Percentiles rank a stretch among this genome's conserved stretches.
Evolutionary conservation across 148 eudicot species (phyloP).

Genomic region (Pharnaceum exiguum): DNA sequence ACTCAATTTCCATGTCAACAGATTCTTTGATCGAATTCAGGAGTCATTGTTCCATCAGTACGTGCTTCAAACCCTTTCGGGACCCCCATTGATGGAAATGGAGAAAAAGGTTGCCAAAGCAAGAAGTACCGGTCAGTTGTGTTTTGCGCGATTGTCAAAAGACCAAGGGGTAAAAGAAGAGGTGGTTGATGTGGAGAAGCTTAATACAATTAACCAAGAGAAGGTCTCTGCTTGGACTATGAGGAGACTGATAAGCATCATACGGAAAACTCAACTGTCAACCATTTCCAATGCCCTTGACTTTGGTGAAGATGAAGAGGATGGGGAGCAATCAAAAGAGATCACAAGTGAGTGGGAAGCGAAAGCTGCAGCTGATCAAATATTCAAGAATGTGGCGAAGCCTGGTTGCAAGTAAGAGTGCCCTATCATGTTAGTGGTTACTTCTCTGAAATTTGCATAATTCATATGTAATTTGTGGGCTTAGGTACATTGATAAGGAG

Average conservation of each 20-base stretch:
- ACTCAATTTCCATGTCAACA: slow-evolving; percentile 56
- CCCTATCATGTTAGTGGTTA: neutral
- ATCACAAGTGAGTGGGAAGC: slow-evolving; percentile 70
- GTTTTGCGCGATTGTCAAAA: slow-evolving; percentile 29
- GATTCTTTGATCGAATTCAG: slow-evolving; percentile 76
- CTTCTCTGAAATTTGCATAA: neutral
- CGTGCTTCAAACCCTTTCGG: slow-evolving; percentile 66
- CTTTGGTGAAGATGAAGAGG: slow-evolving; percentile 48
- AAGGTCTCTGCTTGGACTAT: slow-evolving; percentile 96
- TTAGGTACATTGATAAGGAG: slow-evolving; percentile 45
- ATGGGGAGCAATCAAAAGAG: slow-evolving; percentile 36
- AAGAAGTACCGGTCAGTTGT: slow-evolving; percentile 36
- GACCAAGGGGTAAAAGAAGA: slow-evolving; percentile 28
- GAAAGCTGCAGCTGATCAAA: slow-evolving; percentile 57
- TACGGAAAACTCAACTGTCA: slow-evolving; percentile 56
- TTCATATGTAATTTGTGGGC: slow-evolving; percentile 1
- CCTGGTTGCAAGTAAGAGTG: slow-evolving; percentile 61
- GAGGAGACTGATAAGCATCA: slow-evolving; percentile 77
- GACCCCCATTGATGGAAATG: slow-evolving; percentile 48
- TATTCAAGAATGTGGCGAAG: slow-evolving; percentile 57
- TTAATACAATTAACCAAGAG: slow-evolving; percentile 77
- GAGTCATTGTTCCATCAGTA: slow-evolving; percentile 72
- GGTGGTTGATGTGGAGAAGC: slow-evolving; percentile 70
- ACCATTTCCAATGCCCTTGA: slow-evolving; percentile 69
- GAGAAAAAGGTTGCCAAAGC: slow-evolving; percentile 64